These are phyloP conservation scores for Coffea canephora DNA, from an alignment of 257 asterid species.

Conservation along the genomic window DNA sequence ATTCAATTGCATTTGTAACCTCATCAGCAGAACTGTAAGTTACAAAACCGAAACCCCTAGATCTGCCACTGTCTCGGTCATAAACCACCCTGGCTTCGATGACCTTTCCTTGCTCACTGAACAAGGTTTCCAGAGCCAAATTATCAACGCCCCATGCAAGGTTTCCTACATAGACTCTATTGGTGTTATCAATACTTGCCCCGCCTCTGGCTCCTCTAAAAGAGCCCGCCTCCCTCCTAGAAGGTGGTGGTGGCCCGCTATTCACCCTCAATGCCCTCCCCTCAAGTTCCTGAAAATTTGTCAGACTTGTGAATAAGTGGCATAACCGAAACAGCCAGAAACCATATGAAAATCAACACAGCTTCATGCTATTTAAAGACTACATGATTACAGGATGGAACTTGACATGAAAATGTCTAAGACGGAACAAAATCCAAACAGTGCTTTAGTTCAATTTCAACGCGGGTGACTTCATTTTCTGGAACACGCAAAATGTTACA, in stretches of 20 bases:
- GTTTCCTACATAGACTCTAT: constrained; percentile 76
- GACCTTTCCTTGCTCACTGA: constrained; percentile 76
- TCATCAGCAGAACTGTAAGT: constrained; percentile 61
- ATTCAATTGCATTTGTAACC: constrained; percentile 56
- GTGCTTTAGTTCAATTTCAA: background rate
- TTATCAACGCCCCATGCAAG: constrained; percentile 89
- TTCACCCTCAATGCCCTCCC: constrained; percentile 83
- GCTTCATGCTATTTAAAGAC: background rate
- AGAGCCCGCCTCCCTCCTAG: constrained; percentile 50
- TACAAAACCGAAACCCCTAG: constrained; percentile 95
- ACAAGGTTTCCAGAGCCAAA: constrained; percentile 63
- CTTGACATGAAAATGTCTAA: background rate
- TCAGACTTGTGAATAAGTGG: background rate
- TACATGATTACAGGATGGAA: background rate
- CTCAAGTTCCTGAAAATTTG: constrained; percentile 60
- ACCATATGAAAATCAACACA: background rate
- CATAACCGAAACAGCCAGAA: background rate
- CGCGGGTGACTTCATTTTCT: background rate
- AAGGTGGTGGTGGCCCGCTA: constrained; percentile 86
- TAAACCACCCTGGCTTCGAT: constrained; percentile 78
- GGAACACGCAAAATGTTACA: background rate
- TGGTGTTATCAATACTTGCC: constrained; percentile 35
- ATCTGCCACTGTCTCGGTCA: constrained; percentile 83
- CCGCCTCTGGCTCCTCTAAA: constrained; percentile 61
- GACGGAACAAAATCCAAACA: background rate